These are phyloP conservation scores for Colletotrichum siamense DNA, from an alignment of 2,329 filamentous ascomycete species.

Conservation along the genomic window DNA sequence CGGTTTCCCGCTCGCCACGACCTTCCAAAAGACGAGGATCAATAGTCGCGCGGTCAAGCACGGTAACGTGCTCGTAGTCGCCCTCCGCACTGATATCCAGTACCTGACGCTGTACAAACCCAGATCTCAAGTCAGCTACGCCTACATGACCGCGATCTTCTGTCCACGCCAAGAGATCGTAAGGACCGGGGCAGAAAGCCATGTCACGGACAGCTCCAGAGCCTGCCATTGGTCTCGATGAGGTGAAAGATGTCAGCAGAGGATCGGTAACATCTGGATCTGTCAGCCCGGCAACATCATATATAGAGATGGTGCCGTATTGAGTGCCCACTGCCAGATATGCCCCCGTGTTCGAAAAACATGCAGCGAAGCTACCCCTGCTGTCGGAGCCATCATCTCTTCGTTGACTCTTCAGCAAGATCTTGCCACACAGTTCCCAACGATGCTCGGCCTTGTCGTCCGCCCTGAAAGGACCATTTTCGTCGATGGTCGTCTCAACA, in stretches of 20 bases:
- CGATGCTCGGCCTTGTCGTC: slow-evolving; percentile 39
- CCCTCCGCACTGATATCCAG: slow-evolving; percentile 67
- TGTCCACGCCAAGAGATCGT: slow-evolving; percentile 91
- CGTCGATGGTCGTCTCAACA: slow-evolving; percentile 38
- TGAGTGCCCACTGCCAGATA: slow-evolving; percentile 81
- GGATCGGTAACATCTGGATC: slow-evolving; percentile 55
- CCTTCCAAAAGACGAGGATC: slow-evolving; percentile 58
- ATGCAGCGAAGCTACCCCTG: slow-evolving; percentile 77
- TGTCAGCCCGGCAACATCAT: slow-evolving; percentile 61
- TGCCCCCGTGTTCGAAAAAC: slow-evolving; percentile 74
- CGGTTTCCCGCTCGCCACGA: slow-evolving; percentile 48
- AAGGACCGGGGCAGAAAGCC: slow-evolving; percentile 88
- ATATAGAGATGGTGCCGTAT: slow-evolving; percentile 79
- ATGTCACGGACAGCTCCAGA: slow-evolving; percentile 87
- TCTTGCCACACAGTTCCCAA: slow-evolving; percentile 57
- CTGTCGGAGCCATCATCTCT: slow-evolving; percentile 59
- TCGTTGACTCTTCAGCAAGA: slow-evolving; percentile 64
- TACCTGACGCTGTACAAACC: slow-evolving; percentile 72
- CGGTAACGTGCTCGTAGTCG: slow-evolving; percentile 60
- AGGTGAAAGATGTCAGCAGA: slow-evolving; percentile 77
- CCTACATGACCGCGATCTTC: slow-evolving; percentile 83
- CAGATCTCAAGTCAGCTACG: slow-evolving; percentile 73
- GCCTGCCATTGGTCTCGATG: slow-evolving; percentile 73
- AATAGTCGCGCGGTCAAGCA: slow-evolving; percentile 61
- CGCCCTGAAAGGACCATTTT: slow-evolving; percentile 22